Base-by-base conservation (phyloP, 768 basidiomycete species). In the Ephemerocybe angulata region DNA sequence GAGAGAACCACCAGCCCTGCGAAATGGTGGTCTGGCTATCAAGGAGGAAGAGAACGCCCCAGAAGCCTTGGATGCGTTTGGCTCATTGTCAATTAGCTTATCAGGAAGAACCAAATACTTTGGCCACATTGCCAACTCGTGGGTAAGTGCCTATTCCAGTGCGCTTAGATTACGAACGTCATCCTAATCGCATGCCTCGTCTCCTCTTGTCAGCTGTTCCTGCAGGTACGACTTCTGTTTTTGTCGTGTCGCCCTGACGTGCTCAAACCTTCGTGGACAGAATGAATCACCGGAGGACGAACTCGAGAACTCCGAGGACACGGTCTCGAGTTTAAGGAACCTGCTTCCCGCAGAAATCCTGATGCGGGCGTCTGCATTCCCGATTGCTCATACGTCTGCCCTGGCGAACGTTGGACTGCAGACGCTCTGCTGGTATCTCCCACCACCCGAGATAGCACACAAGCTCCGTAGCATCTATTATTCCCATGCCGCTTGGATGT, bases 1-100 rank as follows among this genome's bases (percentile, higher is more conserved):
- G 58, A 72, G 88, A 35, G 88, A 90, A 57, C 72, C 71, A n/a
- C 72, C 72, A 15, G 60, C 67, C 27, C 70, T 69, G 40, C 73
- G 79, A 51, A 80, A 78, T 40, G 38, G 69, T 17, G 58, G 64
- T n/a, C 67, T 63, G 22, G 61, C 71, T 11, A 60, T 77, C 43
- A 86, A 86, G 55, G 85, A 87, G 63, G 86, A 87, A 58, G 85
- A 85, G 53, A 71, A 69, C 55, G 79, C 81, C 53, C 79, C 80
- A 7, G 88, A 90, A 61, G 76, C 89, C 42, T 81, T 90, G 4
- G 87, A 90, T 66, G 87, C 89, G 10, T 90, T 90, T 65, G 89
- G 89, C 19, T 87, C 88, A 0, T 71, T 91, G n/a, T 83, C 85
- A 11, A 87, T 91, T 60, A 85, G 77, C 44, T 70, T 85, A 21